These are phyloP conservation scores for Sergeia podlipaevii DNA, from an alignment of 208 protist genomes.

Conservation along the genomic window DNA sequence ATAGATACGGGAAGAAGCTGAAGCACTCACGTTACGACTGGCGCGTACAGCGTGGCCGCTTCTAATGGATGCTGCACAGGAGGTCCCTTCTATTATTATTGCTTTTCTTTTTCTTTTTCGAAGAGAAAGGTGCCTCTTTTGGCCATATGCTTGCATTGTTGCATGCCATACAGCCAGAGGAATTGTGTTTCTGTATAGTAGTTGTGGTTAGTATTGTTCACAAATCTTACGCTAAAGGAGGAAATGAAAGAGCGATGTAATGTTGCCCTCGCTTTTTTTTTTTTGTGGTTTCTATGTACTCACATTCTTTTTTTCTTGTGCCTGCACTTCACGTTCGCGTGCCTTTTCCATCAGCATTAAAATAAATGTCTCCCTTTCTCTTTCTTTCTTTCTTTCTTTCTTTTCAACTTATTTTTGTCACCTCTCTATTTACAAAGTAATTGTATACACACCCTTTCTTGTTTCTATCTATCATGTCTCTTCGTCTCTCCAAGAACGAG, in stretches of 20 bases:
- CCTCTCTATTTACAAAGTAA: neutral
- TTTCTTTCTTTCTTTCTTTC: neutral
- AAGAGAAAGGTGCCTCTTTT: neutral
- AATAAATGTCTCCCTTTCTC: slow-evolving; percentile 4
- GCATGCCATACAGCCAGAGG: no score
- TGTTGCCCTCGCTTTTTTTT: no score
- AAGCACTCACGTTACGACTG: slow-evolving; percentile 78
- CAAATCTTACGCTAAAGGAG: no score
- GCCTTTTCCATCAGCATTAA: slow-evolving; percentile 1
- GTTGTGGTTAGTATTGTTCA: no score
- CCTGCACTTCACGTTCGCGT: neutral
- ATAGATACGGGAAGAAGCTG: slow-evolving; percentile 59
- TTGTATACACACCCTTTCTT: neutral
- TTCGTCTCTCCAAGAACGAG: slow-evolving; percentile 73
- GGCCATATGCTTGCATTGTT: slow-evolving; percentile 7
- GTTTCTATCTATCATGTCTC: slow-evolving; percentile 19
- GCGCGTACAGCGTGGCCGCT: slow-evolving; percentile 50
- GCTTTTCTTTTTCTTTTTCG: no score
- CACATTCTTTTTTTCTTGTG: slow-evolving; percentile 11
- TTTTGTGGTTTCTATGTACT: no score
- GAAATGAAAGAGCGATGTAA: no score
- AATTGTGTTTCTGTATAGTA: neutral
- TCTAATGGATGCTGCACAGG: no score
- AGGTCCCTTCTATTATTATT: slow-evolving; percentile 1
- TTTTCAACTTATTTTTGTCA: neutral